These are phyloP conservation scores for Globisporangium middletonii DNA, from an alignment of 352 stramenopile species.

Conservation along the genomic window DNA sequence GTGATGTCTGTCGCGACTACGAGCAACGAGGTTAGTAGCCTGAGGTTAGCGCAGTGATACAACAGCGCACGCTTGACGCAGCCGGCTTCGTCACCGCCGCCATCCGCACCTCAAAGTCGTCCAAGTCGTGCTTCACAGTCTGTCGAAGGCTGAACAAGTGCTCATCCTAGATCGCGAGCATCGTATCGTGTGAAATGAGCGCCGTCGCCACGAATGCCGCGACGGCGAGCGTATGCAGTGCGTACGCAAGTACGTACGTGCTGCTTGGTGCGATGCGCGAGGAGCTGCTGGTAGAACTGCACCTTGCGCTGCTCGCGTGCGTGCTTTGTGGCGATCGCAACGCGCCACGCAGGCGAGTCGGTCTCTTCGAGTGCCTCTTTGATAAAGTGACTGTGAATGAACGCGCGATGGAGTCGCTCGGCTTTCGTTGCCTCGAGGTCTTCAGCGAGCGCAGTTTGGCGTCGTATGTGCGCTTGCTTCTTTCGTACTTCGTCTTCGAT, in stretches of 20 bases:
- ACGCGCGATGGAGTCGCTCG: slow-evolving; percentile 60
- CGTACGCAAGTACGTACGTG: slow-evolving; percentile 17
- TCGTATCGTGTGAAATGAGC: too few species aligned
- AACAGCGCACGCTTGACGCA: slow-evolving; percentile 3
- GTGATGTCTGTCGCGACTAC: not conserved
- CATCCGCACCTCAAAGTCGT: slow-evolving; percentile 40
- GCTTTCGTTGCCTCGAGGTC: slow-evolving; percentile 53
- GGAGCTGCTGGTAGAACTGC: slow-evolving; percentile 49
- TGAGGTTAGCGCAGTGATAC: not conserved
- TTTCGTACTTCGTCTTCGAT: slow-evolving; percentile 26
- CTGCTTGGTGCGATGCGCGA: slow-evolving; percentile 30
- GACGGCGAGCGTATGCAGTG: not conserved
- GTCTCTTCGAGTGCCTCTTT: slow-evolving; percentile 68
- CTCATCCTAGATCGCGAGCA: slow-evolving; percentile 20
- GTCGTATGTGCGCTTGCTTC: slow-evolving; percentile 20
- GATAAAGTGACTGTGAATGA: slow-evolving; percentile 67
- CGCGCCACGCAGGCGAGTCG: slow-evolving; percentile 56
- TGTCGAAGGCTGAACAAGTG: slow-evolving; percentile 47
- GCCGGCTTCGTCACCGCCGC: too few species aligned
- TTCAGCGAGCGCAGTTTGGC: slow-evolving; percentile 27
- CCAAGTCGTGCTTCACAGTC: slow-evolving; percentile 40
- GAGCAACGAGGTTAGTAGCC: not conserved
- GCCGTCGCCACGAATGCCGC: too few species aligned
- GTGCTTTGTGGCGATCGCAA: slow-evolving; percentile 52
- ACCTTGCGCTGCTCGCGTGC: slow-evolving; percentile 48